These are phyloP conservation scores for carrot (Daucus carota) DNA, from an alignment of 129 eudicot genomes.

Conservation along the genomic window DH1_v3.0 NC_030382.2:41092001-41092500, in stretches of 20 bases:
- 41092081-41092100: not conserved
- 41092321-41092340: too few species aligned
- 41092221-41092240: not conserved
- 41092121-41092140: slow-evolving; percentile 54
- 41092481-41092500: not conserved
- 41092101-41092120: not conserved
- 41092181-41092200: slow-evolving; percentile 82
- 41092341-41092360: not conserved
- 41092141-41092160: slow-evolving; percentile 83
- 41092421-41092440: not conserved
- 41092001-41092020: slow-evolving; percentile 86
- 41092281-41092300: not conserved
- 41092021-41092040: slow-evolving; percentile 61
- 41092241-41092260: not conserved
- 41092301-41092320: not conserved
- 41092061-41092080: not conserved
- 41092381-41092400: not conserved
- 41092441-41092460: not conserved
- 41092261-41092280: not conserved
- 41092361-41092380: not conserved
- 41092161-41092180: slow-evolving; percentile 81
- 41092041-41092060: not conserved
- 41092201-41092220: slow-evolving; percentile 42
- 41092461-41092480: not conserved
- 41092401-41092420: not conserved